Base-by-base conservation (phyloP, 2,329 filamentous ascomycete genomes). In the Colletotrichum agaves region DNA sequence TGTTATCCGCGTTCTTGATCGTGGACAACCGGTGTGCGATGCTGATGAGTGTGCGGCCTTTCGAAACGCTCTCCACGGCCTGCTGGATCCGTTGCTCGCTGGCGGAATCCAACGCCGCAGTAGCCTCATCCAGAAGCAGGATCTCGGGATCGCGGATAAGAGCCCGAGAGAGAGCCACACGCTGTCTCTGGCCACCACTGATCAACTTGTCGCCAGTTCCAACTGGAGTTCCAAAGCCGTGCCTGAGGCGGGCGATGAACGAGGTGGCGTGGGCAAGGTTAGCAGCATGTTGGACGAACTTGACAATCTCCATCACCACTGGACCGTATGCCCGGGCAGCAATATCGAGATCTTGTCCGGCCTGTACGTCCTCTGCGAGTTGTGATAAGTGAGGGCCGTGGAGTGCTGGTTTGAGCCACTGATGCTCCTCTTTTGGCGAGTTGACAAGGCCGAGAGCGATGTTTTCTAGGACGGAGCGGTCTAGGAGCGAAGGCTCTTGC, bases 101-200 rank as follows among this genome's bases (percentile, higher is more conserved):
- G 35, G 70, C 73, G 2, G 78, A 76, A 37, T 82, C 79, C 35
- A 82, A 73, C 0, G 88, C 86, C 15, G 85, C 87, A 0, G 90
- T 92, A 0, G 89, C 89, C 76, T 92, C 90, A 70, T 92, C 90
- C 2, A 90, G 80, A 7, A 93, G 86, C 2, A 93, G 78, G 49
- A 92, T 88, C 4, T 82, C 81, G 2, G 90, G 87, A 69, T 87
- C 78, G 53, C 85, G 84, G 47, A 91, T 79, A 59, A 91, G 88
- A 44, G 85, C 86, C 19, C 88, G 82, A 0, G 88, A 88, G 64
- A 91, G 90, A 1, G 87, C 85, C 10, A 91, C 79, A 4, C 88
- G 82, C 72, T 91, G 89, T 23, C 87, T 81, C 72, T 91, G 88
- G 2, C 88, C 88, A 61, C 88, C 87, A 53, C 84, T 87, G 35